Base-by-base conservation (phyloP, 495 filamentous ascomycete genomes). In the Haplographium delicatum region DNA sequence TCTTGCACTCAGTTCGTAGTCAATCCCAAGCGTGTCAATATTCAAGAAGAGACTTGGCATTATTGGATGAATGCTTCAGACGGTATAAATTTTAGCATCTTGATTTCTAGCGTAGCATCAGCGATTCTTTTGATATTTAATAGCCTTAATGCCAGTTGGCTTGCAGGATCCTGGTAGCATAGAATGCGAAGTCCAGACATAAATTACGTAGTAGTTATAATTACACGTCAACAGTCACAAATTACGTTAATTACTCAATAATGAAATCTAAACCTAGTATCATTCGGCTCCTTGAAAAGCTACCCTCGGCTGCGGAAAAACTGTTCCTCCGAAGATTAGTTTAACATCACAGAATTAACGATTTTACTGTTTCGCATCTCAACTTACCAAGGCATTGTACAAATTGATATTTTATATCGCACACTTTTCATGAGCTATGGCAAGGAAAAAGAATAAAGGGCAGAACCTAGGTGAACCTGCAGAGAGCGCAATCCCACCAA, bases 1-100 rank as follows among this genome's bases (percentile, higher is more conserved):
- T 65, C 80, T 96, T 51, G 88, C 89, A 44, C 68, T 96, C 40
- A 91, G 78, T 42, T 57, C 57, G 19, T 63, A 39, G 47, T 10
- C 2, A 20, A 13, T 9, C 18, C 11, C 27, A 28, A n/a, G 27
- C 6, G 19, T 43, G 23, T n/a, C 15, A 5, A 25, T 43, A 23
- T 23, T 6, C 39, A 44, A 42, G 13, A 13, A 34, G 4, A 44
- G 35, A 44, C 16, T 33, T 37, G 25, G 2, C 20, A 50, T 50
- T 40, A 7, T 37, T 30, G 22, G 30, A 3, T 18, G 1, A 5
- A 34, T 19, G 5, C 20, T 13, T 50, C 10, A 23, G 38, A 5
- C 23, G 24, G 26, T 5, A 7, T 2, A 35, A 26, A 26, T 11
- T 42, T 35, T 33, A 56, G 57, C 48, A 60, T 56, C 10, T 35